Base-by-base conservation (phyloP, 331 rosid species). In the Spiraea crenata region DNA sequence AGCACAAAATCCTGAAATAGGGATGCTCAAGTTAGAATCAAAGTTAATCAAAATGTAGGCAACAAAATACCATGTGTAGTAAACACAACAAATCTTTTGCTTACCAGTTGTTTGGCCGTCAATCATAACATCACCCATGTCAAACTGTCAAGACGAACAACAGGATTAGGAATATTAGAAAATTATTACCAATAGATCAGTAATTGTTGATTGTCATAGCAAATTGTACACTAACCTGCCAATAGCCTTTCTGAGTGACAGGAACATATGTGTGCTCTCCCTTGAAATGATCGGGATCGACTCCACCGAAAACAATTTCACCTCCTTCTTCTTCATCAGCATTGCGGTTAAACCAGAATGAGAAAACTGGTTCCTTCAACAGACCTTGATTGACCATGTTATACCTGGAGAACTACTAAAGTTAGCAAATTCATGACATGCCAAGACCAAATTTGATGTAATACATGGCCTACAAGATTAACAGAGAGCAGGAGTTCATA, bases 201-300 rank as follows among this genome's bases (percentile, higher is more conserved):
- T 51, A 47, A 57, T 45, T n/a, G 41, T 10, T 37, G 39, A 55
- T 63, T 45, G 4, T 13, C 19, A 59, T 15, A 58, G 69, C 41
- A 40, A 12, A 39, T 25, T 38, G 40, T 37, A 31, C 59, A 82
- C 87, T 50, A 80, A 85, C 93, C 90, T 88, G 90, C 93, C 90
- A 88, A 72, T 88, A 88, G 31, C 93, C 90, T 70, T 85, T 85
- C 46, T 66, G 74, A 0, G 89, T 83, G 63, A 88, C 85, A 4
- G 93, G 90, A 50, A 83, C 93, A 71, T 77, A 88, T n/a, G 88
- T 85, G 78, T 85, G 93, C 63, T 85, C 67, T 20, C 93, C 90
- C 81, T 77, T 73, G 67, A 55, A 83, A 62, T 88, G 93, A 54
- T 77, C 41, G 10, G 88, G 81, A 74, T 88, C 93, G 61, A 81